A percentile compares a stretch with the other conserved stretches of the same genome.
Conservation (phyloP, 2,329 filamentous ascomycete genomes). For the Xylaria sp. region DNA sequence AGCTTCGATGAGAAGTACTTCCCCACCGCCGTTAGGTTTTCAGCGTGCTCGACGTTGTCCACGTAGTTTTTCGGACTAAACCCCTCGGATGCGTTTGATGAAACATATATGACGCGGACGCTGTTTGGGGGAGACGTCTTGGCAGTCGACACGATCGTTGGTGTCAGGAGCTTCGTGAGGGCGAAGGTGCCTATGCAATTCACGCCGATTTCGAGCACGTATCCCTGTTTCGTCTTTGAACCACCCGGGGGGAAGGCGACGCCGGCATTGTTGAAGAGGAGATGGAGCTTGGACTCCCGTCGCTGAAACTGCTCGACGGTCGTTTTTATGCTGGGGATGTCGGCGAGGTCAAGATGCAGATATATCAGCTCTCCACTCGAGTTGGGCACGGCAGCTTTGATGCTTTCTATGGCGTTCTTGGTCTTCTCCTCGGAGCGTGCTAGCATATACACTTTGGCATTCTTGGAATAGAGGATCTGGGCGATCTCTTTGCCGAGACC, state of each 20-base stretch:
- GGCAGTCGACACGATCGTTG: slow-evolving; percentile 33
- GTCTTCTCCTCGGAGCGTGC: slow-evolving; percentile 50
- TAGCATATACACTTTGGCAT: slow-evolving; percentile 62
- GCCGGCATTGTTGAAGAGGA: slow-evolving; percentile 63
- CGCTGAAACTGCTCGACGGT: slow-evolving; percentile 63
- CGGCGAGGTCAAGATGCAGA: slow-evolving; percentile 30
- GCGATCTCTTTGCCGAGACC: slow-evolving; percentile 59
- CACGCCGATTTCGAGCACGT: slow-evolving; percentile 44
- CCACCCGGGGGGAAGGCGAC: slow-evolving; percentile 59
- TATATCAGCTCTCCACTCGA: slow-evolving; percentile 47
- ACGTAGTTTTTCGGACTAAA: slow-evolving; percentile 35
- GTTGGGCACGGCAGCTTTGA: slow-evolving; percentile 30
- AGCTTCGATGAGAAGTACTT: slow-evolving; percentile 41
- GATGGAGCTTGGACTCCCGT: slow-evolving; percentile 65
- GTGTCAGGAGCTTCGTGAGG: slow-evolving; percentile 40
- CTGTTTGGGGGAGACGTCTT: slow-evolving; percentile 28
- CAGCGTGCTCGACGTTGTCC: slow-evolving; percentile 38
- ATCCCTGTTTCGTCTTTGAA: slow-evolving; percentile 47
- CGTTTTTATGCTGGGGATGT: slow-evolving; percentile 48
- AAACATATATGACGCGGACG: slow-evolving; percentile 42
- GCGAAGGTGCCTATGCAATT: slow-evolving; percentile 43
- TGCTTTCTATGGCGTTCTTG: slow-evolving; percentile 26
- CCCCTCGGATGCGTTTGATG: slow-evolving; percentile 29
- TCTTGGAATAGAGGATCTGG: slow-evolving; percentile 60
- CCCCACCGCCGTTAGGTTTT: slow-evolving; percentile 23